Evolutionary conservation across 345 rosid species (phyloP).

Genomic region (Melastoma malabathricum): DNA sequence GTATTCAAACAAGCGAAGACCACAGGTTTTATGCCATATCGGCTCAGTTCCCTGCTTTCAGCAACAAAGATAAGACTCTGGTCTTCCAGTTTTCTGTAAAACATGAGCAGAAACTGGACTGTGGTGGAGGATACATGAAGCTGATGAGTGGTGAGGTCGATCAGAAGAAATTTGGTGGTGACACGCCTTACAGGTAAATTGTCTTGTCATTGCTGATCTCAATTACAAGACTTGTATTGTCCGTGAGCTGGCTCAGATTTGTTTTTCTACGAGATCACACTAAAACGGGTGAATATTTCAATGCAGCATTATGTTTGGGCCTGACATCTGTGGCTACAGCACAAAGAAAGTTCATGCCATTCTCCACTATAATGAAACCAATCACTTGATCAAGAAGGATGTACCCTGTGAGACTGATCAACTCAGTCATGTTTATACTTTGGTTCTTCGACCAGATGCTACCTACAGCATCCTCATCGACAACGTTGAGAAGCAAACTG

Average conservation of each 20-base stretch:
- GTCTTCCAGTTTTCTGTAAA: constrained; percentile 97
- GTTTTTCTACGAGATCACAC: neutral
- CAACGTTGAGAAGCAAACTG: constrained; percentile 84
- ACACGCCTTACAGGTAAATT: constrained; percentile 68
- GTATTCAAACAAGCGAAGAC: constrained; percentile 97
- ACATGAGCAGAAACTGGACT: constrained; percentile 99
- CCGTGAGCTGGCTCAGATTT: neutral
- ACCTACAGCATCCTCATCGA: constrained; percentile 85
- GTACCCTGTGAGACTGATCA: constrained; percentile 99
- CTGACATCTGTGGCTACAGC: constrained; percentile 92
- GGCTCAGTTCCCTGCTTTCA: constrained; percentile 82
- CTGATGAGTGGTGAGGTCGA: constrained; percentile 76
- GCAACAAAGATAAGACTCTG: constrained; percentile 78
- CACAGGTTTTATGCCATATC: constrained; percentile 96
- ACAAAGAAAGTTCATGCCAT: constrained; percentile 99
- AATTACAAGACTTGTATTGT: constrained; percentile 2
- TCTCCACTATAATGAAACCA: constrained; percentile 62
- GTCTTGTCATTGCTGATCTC: no score
- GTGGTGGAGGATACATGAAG: constrained; percentile 99
- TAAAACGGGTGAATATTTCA: constrained; percentile 1
- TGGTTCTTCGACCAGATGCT: constrained; percentile 84
- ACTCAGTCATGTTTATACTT: constrained; percentile 86
- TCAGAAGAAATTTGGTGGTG: constrained; percentile 97
- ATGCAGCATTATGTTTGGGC: constrained; percentile 98
- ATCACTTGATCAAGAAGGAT: constrained; percentile 93